These are phyloP conservation scores for grape (Vitis vinifera) DNA, from an alignment of 164 flowering plant genomes.

Conservation along the genomic window ASM3070453v1 NC_081810.1:792001-792500, in stretches of 20 bases:
- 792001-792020: no score
- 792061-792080: no score
- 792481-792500: slow-evolving; percentile 75
- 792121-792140: no score
- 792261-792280: not conserved
- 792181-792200: not conserved
- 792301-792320: slow-evolving; percentile 17
- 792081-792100: no score
- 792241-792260: not conserved
- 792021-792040: no score
- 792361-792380: slow-evolving; percentile 57
- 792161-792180: no score
- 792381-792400: slow-evolving; percentile 74
- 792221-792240: no score
- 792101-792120: no score
- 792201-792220: not conserved
- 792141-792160: no score
- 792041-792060: no score
- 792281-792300: not conserved
- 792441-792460: slow-evolving; percentile 69
- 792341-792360: slow-evolving; percentile 16
- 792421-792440: slow-evolving; percentile 35
- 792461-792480: slow-evolving; percentile 59
- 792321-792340: slow-evolving; percentile 4
- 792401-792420: slow-evolving; percentile 59